Conservation (phyloP, 2,329 filamentous ascomycete genomes). For the Microdochium trichocladiopsis region DNA sequence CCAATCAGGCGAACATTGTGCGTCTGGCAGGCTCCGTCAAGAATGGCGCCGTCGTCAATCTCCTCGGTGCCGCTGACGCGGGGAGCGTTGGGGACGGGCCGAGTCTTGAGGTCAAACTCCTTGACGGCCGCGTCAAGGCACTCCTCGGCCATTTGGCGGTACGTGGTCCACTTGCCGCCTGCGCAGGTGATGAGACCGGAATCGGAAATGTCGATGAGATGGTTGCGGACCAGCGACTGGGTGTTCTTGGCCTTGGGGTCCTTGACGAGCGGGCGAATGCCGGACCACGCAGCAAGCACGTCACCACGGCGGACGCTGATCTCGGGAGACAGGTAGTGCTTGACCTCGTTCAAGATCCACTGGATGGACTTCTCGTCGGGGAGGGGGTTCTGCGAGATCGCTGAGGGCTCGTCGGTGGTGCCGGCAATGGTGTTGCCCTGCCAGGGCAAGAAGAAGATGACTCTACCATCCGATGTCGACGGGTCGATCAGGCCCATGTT, state of each 20-base stretch:
- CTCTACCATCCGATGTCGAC: constrained; percentile 77
- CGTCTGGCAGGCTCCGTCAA: constrained; percentile 68
- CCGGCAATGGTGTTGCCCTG: constrained; percentile 89
- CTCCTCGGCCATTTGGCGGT: constrained; percentile 88
- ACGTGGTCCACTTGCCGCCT: constrained; percentile 89
- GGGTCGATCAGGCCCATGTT: constrained; percentile 88
- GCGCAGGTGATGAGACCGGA: constrained; percentile 80
- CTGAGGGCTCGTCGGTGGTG: constrained; percentile 73
- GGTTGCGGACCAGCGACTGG: constrained; percentile 80
- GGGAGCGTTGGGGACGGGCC: constrained; percentile 50
- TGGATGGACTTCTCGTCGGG: constrained; percentile 79
- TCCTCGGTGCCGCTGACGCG: constrained; percentile 63
- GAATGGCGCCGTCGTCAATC: constrained; percentile 61
- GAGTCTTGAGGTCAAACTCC: constrained; percentile 56
- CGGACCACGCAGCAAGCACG: constrained; percentile 85
- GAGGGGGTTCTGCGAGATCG: constrained; percentile 65
- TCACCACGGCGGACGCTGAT: constrained; percentile 80
- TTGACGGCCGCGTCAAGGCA: constrained; percentile 74
- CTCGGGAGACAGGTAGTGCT: constrained; percentile 73
- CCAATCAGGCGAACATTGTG: constrained; percentile 76
- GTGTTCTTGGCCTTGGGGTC: constrained; percentile 82
- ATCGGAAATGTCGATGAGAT: constrained; percentile 71
- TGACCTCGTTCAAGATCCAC: constrained; percentile 81
- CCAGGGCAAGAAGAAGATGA: constrained; percentile 92
- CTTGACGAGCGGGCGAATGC: constrained; percentile 78